phyloP scores from a whole-genome alignment of 2,329 filamentous ascomycete species.

The Colletotrichum higginsianum region DNA sequence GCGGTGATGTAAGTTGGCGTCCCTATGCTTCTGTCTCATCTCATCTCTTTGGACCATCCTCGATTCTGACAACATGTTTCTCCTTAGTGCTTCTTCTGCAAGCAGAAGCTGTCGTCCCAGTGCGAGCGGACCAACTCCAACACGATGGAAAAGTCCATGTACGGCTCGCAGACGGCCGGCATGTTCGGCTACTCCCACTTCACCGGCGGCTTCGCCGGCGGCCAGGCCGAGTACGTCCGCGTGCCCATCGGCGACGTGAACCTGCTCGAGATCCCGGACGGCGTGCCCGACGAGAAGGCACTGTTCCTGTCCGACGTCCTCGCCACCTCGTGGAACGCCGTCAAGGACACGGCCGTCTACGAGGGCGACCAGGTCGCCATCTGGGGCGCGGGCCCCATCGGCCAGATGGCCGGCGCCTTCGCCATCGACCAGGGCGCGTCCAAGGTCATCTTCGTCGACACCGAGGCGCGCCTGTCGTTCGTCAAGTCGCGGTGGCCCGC shows the following conservation, averaged over 20 bases:
- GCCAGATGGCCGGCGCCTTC: slow-evolving; percentile 87
- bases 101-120: slow-evolving; percentile 82
- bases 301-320: slow-evolving; percentile 88
- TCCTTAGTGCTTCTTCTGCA: slow-evolving; percentile 79
- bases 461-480: slow-evolving; percentile 78
- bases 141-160: slow-evolving; percentile 80
- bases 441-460: slow-evolving; percentile 85
- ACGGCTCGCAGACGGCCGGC: slow-evolving; percentile 82
- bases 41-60: neutral
- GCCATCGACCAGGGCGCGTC: slow-evolving; percentile 80
- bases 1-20: slow-evolving; percentile 57
- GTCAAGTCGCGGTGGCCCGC: slow-evolving; percentile 73
- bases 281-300: slow-evolving; percentile 86
- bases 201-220: slow-evolving; percentile 88
- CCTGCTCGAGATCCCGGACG: slow-evolving; percentile 82
- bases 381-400: slow-evolving; percentile 89
- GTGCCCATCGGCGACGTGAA: slow-evolving; percentile 88
- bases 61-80: neutral
- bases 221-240: slow-evolving; percentile 88
- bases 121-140: slow-evolving; percentile 87
- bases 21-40: too few relatives aligned
- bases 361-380: slow-evolving; percentile 83
- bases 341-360: slow-evolving; percentile 87
- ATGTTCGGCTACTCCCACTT: slow-evolving; percentile 84
- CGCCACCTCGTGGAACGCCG: slow-evolving; percentile 83